These are phyloP conservation scores for Fraxinus greggii DNA, from an alignment of 305 asterid species.

Conservation along the genomic window DNA sequence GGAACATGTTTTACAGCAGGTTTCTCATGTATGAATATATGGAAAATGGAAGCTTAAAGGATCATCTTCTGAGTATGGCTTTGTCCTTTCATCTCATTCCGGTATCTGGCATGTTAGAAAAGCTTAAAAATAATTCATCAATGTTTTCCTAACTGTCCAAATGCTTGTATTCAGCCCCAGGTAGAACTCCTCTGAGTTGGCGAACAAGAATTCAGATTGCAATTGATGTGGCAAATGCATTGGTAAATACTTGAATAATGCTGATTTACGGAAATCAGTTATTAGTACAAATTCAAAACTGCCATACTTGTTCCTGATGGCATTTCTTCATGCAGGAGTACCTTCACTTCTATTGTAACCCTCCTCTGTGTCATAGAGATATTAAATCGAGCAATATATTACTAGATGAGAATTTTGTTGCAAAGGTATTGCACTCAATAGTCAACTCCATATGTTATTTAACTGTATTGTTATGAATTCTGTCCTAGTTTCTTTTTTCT, in stretches of 20 bases:
- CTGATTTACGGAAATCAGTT: not conserved
- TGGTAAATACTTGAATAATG: slow-evolving; percentile 47
- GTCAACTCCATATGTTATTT: not conserved
- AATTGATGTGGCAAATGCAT: slow-evolving; percentile 88
- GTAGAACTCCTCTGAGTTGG: slow-evolving; percentile 80
- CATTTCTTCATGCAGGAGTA: slow-evolving; percentile 67
- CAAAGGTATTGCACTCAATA: slow-evolving; percentile 56
- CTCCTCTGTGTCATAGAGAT: slow-evolving; percentile 97
- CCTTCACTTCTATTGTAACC: slow-evolving; percentile 92
- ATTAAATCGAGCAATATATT: slow-evolving; percentile 93
- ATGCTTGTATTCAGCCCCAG: slow-evolving; percentile 54
- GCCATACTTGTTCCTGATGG: slow-evolving; percentile 16
- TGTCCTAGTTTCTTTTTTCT: not conserved
- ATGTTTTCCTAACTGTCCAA: slow-evolving; percentile 17
- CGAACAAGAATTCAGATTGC: slow-evolving; percentile 77
- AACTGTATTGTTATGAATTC: not conserved
- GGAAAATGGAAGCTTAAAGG: slow-evolving; percentile 95
- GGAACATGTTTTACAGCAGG: slow-evolving; percentile 41
- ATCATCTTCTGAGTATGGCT: slow-evolving; percentile 79
- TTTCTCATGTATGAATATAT: slow-evolving; percentile 84
- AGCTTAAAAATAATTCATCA: not conserved
- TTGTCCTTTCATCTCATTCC: slow-evolving; percentile 3
- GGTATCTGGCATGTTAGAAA: not conserved
- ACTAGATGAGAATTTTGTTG: slow-evolving; percentile 73
- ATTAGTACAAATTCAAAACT: not conserved